Conservation (phyloP, 495 filamentous ascomycete genomes). For the Aspergillus sclerotioniger region DNA sequence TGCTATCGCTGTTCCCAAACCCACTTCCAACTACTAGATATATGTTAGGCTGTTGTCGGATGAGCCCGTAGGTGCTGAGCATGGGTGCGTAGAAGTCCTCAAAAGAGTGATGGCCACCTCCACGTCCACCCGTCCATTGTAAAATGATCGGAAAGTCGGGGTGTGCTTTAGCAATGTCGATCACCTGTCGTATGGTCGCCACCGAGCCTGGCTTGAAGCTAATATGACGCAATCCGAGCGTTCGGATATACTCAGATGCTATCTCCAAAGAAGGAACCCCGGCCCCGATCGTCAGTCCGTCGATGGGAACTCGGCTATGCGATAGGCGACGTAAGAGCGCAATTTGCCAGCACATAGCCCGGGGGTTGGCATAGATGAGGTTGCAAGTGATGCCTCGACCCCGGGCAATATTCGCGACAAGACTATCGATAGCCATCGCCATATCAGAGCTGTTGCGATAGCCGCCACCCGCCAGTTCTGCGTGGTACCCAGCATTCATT, state of each 20-base stretch:
- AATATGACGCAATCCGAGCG: constrained; percentile 47
- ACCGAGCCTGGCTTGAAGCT: constrained; percentile 50
- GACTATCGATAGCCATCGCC: constrained; percentile 28
- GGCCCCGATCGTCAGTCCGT: constrained; percentile 47
- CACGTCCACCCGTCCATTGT: constrained; percentile 53
- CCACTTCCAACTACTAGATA: constrained; percentile 50
- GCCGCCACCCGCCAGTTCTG: constrained; percentile 39
- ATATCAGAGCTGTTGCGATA: constrained; percentile 28
- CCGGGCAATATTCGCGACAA: constrained; percentile 24
- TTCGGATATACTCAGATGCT: constrained; percentile 45
- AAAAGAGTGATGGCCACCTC: constrained; percentile 52
- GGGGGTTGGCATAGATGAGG: constrained; percentile 40
- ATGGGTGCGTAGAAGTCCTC: constrained; percentile 53
- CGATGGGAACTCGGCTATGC: constrained; percentile 27
- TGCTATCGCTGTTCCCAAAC: constrained; percentile 46
- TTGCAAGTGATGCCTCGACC: constrained; percentile 40
- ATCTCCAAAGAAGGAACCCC: constrained; percentile 52
- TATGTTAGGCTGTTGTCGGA: constrained; percentile 45
- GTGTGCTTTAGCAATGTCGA: constrained; percentile 45
- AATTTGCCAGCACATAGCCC: constrained; percentile 37
- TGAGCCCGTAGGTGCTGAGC: constrained; percentile 41
- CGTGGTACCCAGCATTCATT: constrained; percentile 42
- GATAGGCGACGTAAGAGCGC: constrained; percentile 27
- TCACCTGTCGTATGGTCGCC: constrained; percentile 44
- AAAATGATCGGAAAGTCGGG: constrained; percentile 47